These are phyloP conservation scores for Elongisporangium prolatum DNA, from an alignment of 352 stramenopile species.

Conservation along the genomic window DNA sequence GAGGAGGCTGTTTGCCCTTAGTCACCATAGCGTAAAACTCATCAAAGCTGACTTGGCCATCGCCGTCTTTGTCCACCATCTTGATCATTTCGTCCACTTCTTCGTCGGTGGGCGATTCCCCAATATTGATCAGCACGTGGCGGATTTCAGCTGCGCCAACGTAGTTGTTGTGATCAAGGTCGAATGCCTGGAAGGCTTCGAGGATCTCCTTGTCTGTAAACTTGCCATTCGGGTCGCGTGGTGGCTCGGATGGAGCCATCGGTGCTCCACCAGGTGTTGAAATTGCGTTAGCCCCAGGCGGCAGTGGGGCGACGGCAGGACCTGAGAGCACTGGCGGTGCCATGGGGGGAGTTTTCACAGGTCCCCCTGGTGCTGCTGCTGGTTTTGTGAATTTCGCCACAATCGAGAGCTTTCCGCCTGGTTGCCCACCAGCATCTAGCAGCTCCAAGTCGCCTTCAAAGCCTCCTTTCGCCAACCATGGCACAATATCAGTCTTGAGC, in stretches of 20 bases:
- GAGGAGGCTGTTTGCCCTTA: conserved; percentile 88
- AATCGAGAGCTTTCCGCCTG: conserved; percentile 84
- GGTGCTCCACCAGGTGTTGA: conserved; percentile 41
- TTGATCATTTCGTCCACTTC: conserved; percentile 97
- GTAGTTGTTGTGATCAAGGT: conserved; percentile 96
- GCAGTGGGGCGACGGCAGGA: conserved; percentile 52
- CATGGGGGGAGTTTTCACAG: conserved; percentile 46
- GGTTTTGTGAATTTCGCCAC: conserved; percentile 86
- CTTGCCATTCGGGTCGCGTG: conserved; percentile 90
- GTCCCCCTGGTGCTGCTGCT: conserved; percentile 23
- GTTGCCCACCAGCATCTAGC: conserved; percentile 70
- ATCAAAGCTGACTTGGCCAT: conserved; percentile 93
- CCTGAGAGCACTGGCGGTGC: conserved; percentile 61
- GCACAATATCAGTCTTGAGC: conserved; percentile 87
- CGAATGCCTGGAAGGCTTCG: conserved; percentile 92
- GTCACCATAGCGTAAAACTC: conserved; percentile 96
- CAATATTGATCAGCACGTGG: conserved; percentile 95
- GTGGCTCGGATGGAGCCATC: conserved; percentile 61
- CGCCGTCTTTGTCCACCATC: conserved; percentile 94
- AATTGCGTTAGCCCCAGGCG: conserved; percentile 50
- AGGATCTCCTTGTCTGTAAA: conserved; percentile 96
- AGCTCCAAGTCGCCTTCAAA: conserved; percentile 92
- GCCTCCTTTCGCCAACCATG: conserved; percentile 90
- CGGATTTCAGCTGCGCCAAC: conserved; percentile 92
- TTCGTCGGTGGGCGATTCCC: conserved; percentile 92